These are phyloP conservation scores for Lotus japonicus DNA, from an alignment of 306 rosid species.

Conservation along the genomic window DNA sequence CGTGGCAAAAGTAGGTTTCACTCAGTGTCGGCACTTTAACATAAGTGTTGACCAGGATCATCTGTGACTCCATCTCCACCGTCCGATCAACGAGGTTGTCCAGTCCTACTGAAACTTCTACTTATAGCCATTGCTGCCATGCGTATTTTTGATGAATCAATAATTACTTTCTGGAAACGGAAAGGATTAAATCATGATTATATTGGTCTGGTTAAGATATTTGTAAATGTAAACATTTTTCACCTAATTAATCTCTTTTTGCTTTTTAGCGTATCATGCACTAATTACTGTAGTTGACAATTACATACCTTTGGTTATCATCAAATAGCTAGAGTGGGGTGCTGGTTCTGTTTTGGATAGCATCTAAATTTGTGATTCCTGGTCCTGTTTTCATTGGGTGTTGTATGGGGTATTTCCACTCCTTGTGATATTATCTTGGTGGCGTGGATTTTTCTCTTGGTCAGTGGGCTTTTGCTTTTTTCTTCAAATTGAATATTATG, in stretches of 20 bases:
- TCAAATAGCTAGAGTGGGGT: too few species aligned
- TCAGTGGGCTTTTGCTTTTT: too few species aligned
- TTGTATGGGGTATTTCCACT: too few species aligned
- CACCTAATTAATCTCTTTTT: neutral
- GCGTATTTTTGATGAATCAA: neutral
- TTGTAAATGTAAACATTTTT: neutral
- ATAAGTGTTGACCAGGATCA: neutral
- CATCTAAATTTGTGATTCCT: too few species aligned
- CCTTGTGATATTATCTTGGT: too few species aligned
- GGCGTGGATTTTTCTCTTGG: too few species aligned
- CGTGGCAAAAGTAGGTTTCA: conserved; percentile 2
- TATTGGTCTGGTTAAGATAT: conserved; percentile 10
- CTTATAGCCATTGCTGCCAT: conserved; percentile 5
- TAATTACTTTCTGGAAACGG: conserved; percentile 15
- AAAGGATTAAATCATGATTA: neutral
- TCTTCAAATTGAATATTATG: too few species aligned
- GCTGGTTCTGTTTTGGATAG: too few species aligned
- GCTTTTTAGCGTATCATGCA: neutral
- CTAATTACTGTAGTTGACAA: neutral
- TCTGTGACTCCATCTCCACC: neutral
- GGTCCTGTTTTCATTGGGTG: too few species aligned
- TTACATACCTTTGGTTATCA: neutral
- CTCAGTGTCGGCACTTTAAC: neutral
- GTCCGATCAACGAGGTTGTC: conserved; percentile 29
- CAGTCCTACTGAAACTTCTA: conserved; percentile 22